Evolutionary conservation across 192 early-diverging fungal genomes (phyloP).

Genomic region (Coemansia sp.): DNA sequence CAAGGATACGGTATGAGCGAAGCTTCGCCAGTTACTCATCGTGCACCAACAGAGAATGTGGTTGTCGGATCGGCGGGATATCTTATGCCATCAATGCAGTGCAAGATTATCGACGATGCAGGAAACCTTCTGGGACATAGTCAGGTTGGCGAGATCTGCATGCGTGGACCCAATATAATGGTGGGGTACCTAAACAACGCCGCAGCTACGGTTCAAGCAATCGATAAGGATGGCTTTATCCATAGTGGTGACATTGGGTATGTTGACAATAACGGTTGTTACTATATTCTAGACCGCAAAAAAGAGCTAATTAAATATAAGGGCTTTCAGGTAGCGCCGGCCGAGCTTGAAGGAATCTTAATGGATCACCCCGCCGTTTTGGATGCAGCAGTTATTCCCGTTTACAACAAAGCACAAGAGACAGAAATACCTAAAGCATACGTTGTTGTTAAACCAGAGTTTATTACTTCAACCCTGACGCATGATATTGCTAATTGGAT

Average conservation of each 20-base stretch:
- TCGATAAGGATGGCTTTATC: slow-evolving; percentile 73
- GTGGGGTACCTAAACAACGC: slow-evolving; percentile 76
- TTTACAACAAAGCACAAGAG: slow-evolving; percentile 53
- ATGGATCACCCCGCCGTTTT: slow-evolving; percentile 62
- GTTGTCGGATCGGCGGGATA: slow-evolving; percentile 63
- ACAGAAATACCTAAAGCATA: slow-evolving; percentile 48
- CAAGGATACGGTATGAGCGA: slow-evolving; percentile 72
- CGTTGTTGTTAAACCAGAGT: slow-evolving; percentile 12
- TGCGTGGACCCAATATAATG: slow-evolving; percentile 87
- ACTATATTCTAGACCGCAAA: slow-evolving; percentile 65
- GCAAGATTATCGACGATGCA: slow-evolving; percentile 66
- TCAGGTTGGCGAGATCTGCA: slow-evolving; percentile 76
- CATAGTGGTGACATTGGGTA: slow-evolving; percentile 82
- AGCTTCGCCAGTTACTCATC: slow-evolving; percentile 42
- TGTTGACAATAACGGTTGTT: slow-evolving; percentile 56
- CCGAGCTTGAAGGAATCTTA: slow-evolving; percentile 75
- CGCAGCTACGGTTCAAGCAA: slow-evolving; percentile 62
- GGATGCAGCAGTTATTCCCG: slow-evolving; percentile 65
- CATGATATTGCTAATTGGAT: slow-evolving; percentile 20
- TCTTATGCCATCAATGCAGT: slow-evolving; percentile 69
- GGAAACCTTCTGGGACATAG: slow-evolving; percentile 21
- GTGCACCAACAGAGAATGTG: slow-evolving; percentile 15
- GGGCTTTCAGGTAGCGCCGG: slow-evolving; percentile 74
- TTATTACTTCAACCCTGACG: not conserved
- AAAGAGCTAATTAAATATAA: slow-evolving; percentile 96